phyloP scores from a whole-genome alignment of 2,329 filamentous ascomycete species.

The Penicillium sclerotiorum region DNA sequence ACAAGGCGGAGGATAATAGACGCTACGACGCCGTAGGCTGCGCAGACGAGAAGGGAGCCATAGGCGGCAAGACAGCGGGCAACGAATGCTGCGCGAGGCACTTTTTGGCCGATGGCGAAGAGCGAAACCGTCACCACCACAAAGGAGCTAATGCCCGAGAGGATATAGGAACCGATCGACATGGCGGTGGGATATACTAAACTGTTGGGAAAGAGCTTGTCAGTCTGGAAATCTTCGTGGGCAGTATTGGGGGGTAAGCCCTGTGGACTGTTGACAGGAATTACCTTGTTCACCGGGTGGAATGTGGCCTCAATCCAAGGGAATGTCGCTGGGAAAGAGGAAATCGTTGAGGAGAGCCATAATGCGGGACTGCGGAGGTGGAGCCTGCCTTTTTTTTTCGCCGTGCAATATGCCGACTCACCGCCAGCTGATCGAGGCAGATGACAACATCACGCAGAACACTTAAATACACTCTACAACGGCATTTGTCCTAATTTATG shows the following conservation, averaged over 20 bases:
- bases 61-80: conserved; percentile 52
- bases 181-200: conserved; percentile 42
- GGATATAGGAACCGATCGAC: conserved; percentile 63
- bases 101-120: conserved; percentile 46
- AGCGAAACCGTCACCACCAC: conserved; percentile 59
- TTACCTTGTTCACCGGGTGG: conserved; percentile 8
- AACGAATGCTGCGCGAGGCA: conserved; percentile 48
- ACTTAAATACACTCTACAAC: background rate
- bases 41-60: conserved; percentile 49
- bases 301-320: conserved; percentile 6
- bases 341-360: conserved; percentile 14
- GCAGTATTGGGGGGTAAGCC: background rate
- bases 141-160: conserved; percentile 66
- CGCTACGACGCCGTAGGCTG: conserved; percentile 74
- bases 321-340: conserved; percentile 14
- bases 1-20: conserved; percentile 70
- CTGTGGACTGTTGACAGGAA: background rate
- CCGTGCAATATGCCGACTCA: conserved; percentile 25
- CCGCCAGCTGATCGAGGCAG: conserved; percentile 26
- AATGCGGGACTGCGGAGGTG: conserved; percentile 19
- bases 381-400: conserved; percentile 24
- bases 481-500: no score
- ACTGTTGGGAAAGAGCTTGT: conserved; percentile 26
- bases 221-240: conserved; percentile 1
- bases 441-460: conserved; percentile 23